phyloP scores from a whole-genome alignment of 768 basidiomycete genomes.

The Tylopilus subfusipes region DNA sequence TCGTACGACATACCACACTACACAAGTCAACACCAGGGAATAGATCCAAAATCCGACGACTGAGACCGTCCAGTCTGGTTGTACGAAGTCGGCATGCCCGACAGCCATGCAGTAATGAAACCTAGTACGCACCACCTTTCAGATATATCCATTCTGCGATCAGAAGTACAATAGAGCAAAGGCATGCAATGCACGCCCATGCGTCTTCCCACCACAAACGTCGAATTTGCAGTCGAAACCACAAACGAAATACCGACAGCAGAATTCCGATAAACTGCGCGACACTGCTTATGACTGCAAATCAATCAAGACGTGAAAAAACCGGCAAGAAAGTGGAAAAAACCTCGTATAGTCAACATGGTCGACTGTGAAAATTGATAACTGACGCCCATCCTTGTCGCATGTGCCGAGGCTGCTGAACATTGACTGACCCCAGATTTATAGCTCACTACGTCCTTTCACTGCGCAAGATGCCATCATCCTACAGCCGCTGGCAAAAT shows the following conservation, averaged over 20 bases:
- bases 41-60: slow-evolving; percentile 16
- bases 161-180: not conserved
- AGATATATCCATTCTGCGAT: slow-evolving; percentile 11
- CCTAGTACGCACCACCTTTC: slow-evolving; percentile 16
- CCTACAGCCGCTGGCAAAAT: not conserved
- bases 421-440: not conserved
- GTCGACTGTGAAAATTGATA: slow-evolving; percentile 15
- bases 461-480: not conserved
- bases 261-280: slow-evolving; percentile 5
- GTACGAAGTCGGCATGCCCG: not conserved
- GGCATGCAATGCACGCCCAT: not conserved
- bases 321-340: not conserved
- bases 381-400: slow-evolving; percentile 2
- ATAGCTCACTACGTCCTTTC: not conserved
- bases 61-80: slow-evolving; percentile 4
- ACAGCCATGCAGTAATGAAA: not conserved
- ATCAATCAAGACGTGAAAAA: not conserved
- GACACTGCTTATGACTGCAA: not conserved
- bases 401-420: not conserved
- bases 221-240: slow-evolving; percentile 8
- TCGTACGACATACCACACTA: slow-evolving; percentile 4
- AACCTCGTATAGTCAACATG: slow-evolving; percentile 11
- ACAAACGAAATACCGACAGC: slow-evolving; percentile 16
- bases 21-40: not conserved
- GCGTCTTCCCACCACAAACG: not conserved